Base-by-base conservation (phyloP, 805 yeast genomes). In the Cyberlindnera americana region DNA sequence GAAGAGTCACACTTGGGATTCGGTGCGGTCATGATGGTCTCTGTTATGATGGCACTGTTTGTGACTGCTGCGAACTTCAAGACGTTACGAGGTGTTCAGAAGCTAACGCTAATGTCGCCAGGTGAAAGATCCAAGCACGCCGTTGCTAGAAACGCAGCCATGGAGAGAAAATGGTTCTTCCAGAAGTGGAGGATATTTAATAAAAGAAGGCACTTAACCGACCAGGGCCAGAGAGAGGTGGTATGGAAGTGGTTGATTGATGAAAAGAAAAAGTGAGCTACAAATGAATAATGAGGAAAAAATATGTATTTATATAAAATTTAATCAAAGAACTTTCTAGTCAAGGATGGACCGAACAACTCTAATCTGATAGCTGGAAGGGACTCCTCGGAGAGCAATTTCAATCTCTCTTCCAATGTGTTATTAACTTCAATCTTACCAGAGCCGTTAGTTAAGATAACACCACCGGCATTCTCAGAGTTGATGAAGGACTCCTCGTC, bases 361-460 rank as follows among this genome's bases (percentile, higher is more conserved):
- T 90, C 95, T 48, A 85, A 72, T 69, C 98, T 82, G 49, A 93
- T 80, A 40, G 90, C 95, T 35, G 99, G 99, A 52, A 93, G 77
- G 7, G 96, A 84, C 56, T 80, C 86, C 61, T 85, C 84, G 27
- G 84, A 75, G 55, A 93, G 73, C 47, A 93, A 67, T 56, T 81
- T 76, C 58, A 93, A 78, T 69, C 99, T 86, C 72, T 90, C 97
- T 57, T 89, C 96, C 57, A 93, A 75, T 34, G 99, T 90, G 71
- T 93, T 93, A 67, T 86, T 74, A 41, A 93, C 87, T 54, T 83
- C 90, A 51, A 93, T 89, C 67, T 84, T 87, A 39, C 95, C 95
- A 30, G 75, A 62, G 26, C 75, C 75, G 59, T 84, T 85, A 40
- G 75, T 62, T 34, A 87, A 72, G 33, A 88, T 64, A 28, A 81